phyloP scores from a whole-genome alignment of 768 basidiomycete species.

The Psilocybe cyanescens region DNA sequence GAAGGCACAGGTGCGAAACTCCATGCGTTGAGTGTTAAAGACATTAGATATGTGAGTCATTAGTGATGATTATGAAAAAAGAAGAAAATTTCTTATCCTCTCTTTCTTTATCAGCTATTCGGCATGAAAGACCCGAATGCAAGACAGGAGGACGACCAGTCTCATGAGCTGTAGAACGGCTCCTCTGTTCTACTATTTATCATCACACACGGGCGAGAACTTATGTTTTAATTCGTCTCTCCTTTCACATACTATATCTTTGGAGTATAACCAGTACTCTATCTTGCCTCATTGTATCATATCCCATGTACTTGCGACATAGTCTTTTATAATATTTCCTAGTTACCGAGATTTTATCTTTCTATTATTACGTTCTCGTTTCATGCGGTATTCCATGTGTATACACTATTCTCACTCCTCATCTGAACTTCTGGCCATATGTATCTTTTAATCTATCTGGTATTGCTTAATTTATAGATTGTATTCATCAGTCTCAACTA shows the following conservation, averaged over 20 bases:
- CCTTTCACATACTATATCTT: not conserved
- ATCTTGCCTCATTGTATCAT: not conserved
- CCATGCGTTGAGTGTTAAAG: slow-evolving; percentile 69
- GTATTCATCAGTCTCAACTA: no score
- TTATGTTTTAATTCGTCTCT: no score
- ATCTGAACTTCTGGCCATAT: no score
- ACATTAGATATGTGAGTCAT: slow-evolving; percentile 60
- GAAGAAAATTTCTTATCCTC: not conserved
- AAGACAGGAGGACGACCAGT: not conserved
- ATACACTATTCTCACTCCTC: no score
- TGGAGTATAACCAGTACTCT: not conserved
- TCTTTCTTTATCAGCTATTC: slow-evolving; percentile 12
- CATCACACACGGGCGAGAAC: not conserved
- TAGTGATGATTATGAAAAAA: not conserved
- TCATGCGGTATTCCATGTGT: no score
- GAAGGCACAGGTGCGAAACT: slow-evolving; percentile 67
- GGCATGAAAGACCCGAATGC: slow-evolving; percentile 17
- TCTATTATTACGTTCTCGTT: no score
- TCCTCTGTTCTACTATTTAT: not conserved
- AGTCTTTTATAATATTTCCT: not conserved
- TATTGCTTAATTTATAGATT: no score
- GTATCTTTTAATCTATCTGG: no score
- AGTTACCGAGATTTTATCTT: no score
- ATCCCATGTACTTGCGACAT: not conserved
- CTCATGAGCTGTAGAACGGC: not conserved